Conservation (phyloP, 495 filamentous ascomycete genomes). For the Penicillium psychrofluorescens region DNA sequence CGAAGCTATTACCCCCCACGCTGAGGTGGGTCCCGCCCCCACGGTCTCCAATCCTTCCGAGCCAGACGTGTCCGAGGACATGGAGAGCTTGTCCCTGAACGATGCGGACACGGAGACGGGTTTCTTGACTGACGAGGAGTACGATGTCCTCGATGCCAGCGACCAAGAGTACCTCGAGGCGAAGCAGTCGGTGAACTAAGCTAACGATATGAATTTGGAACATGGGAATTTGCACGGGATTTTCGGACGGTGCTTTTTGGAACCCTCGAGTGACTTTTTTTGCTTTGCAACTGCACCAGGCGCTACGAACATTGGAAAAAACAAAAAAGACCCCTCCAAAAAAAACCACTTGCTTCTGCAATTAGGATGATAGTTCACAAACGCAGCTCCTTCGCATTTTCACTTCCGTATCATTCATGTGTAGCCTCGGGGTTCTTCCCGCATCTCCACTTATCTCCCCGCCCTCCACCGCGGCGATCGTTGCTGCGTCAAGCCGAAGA, state of each 20-base stretch:
- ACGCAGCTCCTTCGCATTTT: not conserved
- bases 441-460: too few relatives aligned
- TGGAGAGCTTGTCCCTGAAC: constrained; percentile 56
- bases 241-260: constrained; percentile 5
- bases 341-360: not conserved
- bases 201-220: constrained; percentile 8
- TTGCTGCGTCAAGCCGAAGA: too few relatives aligned
- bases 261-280: too few relatives aligned
- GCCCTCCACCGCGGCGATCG: too few relatives aligned
- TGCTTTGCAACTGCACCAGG: too few relatives aligned
- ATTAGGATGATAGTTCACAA: not conserved
- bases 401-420: too few relatives aligned
- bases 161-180: constrained; percentile 73
- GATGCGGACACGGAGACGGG: constrained; percentile 55
- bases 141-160: constrained; percentile 90
- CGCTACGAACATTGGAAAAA: too few relatives aligned
- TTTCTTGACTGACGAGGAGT: constrained; percentile 95
- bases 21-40: constrained; percentile 18
- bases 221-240: constrained; percentile 16
- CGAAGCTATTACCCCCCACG: constrained; percentile 33
- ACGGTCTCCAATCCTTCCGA: constrained; percentile 37
- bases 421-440: too few relatives aligned
- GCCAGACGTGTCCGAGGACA: constrained; percentile 54
- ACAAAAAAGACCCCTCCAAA: not conserved
- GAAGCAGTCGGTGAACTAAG: constrained; percentile 22